Evolutionary conservation across 768 basidiomycete genomes (phyloP), one percentile per base, ranked within the genome.

Genomic region (Neoboletus subvelutipes): DNA sequence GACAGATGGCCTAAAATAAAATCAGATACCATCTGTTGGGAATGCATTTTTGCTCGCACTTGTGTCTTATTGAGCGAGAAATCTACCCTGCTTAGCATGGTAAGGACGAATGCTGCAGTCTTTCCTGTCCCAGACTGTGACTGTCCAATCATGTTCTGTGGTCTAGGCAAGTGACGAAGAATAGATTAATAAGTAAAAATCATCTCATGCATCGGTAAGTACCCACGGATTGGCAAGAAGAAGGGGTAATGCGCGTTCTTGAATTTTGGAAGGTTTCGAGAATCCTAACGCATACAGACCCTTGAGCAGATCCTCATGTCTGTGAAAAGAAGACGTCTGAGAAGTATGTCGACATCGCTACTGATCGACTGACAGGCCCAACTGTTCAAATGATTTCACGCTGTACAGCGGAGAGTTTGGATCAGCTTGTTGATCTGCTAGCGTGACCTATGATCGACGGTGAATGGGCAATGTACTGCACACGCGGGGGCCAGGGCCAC

Each of bases 101-200:
- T 95, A 48, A 99, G 79, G 13, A 94, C 92, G 71, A 99, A 99
- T 11, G 97, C 97, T 5, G 97, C 97, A 3, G 97, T 98, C 78
- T 99, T 99, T 48, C 97, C 97, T 10, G 97, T 99, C 39, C 97
- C 97, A 34, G 97, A 98, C 68, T 99, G 97, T 50, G 95, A 98
- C 76, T 99, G 97, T 18, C 94, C 97, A 69, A 98, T 98, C 89
- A 98, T 95, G 75, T 98, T 98, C 51, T 87, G 88, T 12, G 96
- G 90, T n/a, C 96, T 99, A 39, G 22, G 9, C 49, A 53, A 39
- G 28, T 2, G 34, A 36, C 26, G 17, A 68, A n/a, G 60, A 36
- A 54, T 18, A 39, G n/a, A 42, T 56, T 20, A 52, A 64, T 20
- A 49, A 29, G n/a, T 40, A 39, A 20, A 33, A 54, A 49, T 31